These are phyloP conservation scores for Wickerhamomyces sp. DNA, from an alignment of 1,139 yeast species.

Conservation along the genomic window DNA sequence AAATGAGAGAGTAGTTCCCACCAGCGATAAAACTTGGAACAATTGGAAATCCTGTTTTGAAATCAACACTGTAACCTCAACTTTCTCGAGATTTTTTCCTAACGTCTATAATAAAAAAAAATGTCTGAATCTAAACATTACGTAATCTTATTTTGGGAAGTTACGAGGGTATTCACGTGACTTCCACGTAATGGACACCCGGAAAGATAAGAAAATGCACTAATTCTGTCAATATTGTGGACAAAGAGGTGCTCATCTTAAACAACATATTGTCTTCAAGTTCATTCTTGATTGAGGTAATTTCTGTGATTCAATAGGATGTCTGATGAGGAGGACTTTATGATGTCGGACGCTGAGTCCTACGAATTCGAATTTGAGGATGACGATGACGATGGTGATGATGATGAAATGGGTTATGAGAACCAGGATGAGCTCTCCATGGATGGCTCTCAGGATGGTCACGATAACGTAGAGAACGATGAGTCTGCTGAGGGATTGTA, in stretches of 20 bases:
- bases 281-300: neutral
- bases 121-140: no score
- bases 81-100: no score
- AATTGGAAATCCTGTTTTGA: no score
- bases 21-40: no score
- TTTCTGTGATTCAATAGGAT: conserved; percentile 21
- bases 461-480: conserved; percentile 4
- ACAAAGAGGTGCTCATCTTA: no score
- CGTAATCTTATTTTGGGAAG: no score
- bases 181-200: neutral
- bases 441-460: conserved; percentile 3
- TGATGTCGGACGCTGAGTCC: conserved; percentile 48
- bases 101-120: no score
- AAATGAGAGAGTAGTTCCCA: no score
- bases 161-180: no score
- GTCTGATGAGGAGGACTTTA: conserved; percentile 54
- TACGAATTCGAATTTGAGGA: conserved; percentile 64
- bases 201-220: neutral
- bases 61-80: no score
- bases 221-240: no score
- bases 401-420: conserved; percentile 10
- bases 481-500: conserved; percentile 44
- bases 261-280: neutral
- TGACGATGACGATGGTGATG: conserved; percentile 31
- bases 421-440: neutral